Percentiles rank a stretch among this genome's conserved stretches.
Evolutionary conservation across 2,329 filamentous ascomycete species (phyloP).

Genomic region (Zasmidium citrigriseum): DNA sequence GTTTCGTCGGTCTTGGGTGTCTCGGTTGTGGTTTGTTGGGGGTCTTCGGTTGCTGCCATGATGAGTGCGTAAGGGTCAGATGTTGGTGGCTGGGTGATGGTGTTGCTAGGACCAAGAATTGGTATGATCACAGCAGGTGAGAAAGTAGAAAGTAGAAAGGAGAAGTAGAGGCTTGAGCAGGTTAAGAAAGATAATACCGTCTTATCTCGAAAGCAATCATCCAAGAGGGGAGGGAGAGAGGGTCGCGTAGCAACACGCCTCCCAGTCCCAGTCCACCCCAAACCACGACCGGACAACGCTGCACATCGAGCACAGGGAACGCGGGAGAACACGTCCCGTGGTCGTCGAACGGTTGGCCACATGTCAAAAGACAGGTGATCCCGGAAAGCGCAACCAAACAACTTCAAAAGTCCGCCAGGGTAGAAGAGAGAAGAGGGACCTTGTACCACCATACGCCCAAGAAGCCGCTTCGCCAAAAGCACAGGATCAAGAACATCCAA

Average conservation of each 20-base stretch:
- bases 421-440: not conserved
- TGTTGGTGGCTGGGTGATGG: not conserved
- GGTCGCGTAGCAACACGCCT: not conserved
- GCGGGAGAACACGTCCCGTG: not conserved
- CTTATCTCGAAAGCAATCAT: not conserved
- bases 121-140: not conserved
- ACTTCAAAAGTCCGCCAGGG: not conserved
- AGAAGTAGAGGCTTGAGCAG: not conserved
- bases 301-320: not conserved
- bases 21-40: slow-evolving; percentile 11
- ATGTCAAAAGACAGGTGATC: not conserved
- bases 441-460: not conserved
- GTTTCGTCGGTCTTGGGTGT: slow-evolving; percentile 30
- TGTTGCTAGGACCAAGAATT: too few relatives aligned
- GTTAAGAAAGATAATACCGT: not conserved
- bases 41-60: slow-evolving; percentile 33
- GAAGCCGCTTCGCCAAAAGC: too few relatives aligned
- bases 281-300: not conserved
- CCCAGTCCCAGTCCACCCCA: not conserved
- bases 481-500: too few relatives aligned
- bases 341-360: not conserved
- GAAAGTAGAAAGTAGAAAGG: not conserved
- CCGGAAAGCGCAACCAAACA: not conserved
- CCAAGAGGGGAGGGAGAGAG: not conserved
- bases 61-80: not conserved